phyloP scores from a whole-genome alignment of 257 asterid genomes.

The Ilex aquifolium region DNA sequence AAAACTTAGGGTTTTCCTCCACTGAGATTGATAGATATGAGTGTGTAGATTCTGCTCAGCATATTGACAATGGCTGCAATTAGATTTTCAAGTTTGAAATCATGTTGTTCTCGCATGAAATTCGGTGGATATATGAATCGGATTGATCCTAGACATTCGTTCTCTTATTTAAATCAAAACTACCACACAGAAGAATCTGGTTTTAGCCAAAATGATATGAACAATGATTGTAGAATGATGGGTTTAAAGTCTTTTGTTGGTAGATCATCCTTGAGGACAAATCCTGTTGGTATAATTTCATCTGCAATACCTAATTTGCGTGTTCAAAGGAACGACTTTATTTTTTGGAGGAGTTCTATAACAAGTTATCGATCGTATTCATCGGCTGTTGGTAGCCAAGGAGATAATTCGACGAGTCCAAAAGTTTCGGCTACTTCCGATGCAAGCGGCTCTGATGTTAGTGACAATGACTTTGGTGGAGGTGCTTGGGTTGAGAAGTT shows the following conservation, averaged over 20 bases:
- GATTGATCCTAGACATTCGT: slow-evolving; percentile 23
- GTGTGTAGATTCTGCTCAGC: background rate
- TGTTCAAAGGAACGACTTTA: slow-evolving; percentile 18
- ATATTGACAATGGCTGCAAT: slow-evolving; percentile 27
- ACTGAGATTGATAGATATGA: background rate
- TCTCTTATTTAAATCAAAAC: slow-evolving; percentile 21
- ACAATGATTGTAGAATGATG: slow-evolving; percentile 21
- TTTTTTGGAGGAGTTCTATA: slow-evolving; percentile 27
- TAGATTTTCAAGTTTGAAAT: slow-evolving; percentile 33
- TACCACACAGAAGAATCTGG: slow-evolving; percentile 25
- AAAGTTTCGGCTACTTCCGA: slow-evolving; percentile 19
- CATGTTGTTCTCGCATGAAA: slow-evolving; percentile 16
- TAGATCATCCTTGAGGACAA: slow-evolving; percentile 13
- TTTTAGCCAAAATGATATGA: slow-evolving; percentile 15
- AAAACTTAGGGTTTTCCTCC: background rate
- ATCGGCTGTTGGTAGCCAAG: slow-evolving; percentile 33
- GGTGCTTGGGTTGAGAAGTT: slow-evolving; percentile 52
- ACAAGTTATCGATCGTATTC: slow-evolving; percentile 41
- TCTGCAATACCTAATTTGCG: slow-evolving; percentile 15
- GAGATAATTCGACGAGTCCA: slow-evolving; percentile 16
- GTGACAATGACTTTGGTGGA: slow-evolving; percentile 40
- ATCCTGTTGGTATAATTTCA: slow-evolving; percentile 5
- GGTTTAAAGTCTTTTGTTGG: slow-evolving; percentile 15
- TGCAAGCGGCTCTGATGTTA: slow-evolving; percentile 27
- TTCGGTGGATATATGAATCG: slow-evolving; percentile 13